A percentile compares a stretch with the other conserved stretches of the same genome.
These are phyloP conservation scores for Exobasidium rhododendri DNA, from an alignment of 1,284 basidiomycete species.

Conservation along the genomic window DNA sequence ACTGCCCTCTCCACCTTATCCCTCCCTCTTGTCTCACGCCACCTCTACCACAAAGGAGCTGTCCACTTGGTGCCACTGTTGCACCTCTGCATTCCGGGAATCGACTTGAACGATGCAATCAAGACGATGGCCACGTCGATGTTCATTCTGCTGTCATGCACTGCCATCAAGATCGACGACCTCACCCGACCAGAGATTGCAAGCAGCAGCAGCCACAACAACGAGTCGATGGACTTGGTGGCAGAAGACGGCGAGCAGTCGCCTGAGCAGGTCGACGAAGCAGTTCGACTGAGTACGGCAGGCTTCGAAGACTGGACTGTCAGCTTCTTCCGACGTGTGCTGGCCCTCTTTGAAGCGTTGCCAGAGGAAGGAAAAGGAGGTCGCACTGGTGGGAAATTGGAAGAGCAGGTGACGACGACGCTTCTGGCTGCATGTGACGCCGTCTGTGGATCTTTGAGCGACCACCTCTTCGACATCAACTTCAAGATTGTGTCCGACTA, in stretches of 20 bases:
- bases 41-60: slow-evolving; percentile 74
- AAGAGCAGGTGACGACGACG: slow-evolving; percentile 76
- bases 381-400: slow-evolving; percentile 77
- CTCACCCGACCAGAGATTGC: slow-evolving; percentile 58
- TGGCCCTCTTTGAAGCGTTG: slow-evolving; percentile 84
- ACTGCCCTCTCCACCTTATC: slow-evolving; percentile 80
- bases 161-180: slow-evolving; percentile 79
- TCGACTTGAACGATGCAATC: slow-evolving; percentile 88
- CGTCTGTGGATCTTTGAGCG: slow-evolving; percentile 82
- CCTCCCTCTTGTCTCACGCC: slow-evolving; percentile 73
- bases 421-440: slow-evolving; percentile 78
- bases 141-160: slow-evolving; percentile 73
- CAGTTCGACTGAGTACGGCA: slow-evolving; percentile 62
- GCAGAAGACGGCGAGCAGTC: slow-evolving; percentile 1
- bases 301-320: slow-evolving; percentile 88
- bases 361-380: slow-evolving; percentile 78
- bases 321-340: slow-evolving; percentile 77
- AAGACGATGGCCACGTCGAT: slow-evolving; percentile 77
- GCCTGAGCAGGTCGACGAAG: slow-evolving; percentile 60
- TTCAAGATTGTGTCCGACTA: slow-evolving; percentile 83
- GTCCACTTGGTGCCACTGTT: slow-evolving; percentile 84
- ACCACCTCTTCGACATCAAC: slow-evolving; percentile 78
- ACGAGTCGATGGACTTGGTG: slow-evolving; percentile 21
- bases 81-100: slow-evolving; percentile 84
- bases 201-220: slow-evolving; percentile 22